phyloP scores from a whole-genome alignment of 2,329 filamentous ascomycete species.

The Fusarium zealandicum region DNA sequence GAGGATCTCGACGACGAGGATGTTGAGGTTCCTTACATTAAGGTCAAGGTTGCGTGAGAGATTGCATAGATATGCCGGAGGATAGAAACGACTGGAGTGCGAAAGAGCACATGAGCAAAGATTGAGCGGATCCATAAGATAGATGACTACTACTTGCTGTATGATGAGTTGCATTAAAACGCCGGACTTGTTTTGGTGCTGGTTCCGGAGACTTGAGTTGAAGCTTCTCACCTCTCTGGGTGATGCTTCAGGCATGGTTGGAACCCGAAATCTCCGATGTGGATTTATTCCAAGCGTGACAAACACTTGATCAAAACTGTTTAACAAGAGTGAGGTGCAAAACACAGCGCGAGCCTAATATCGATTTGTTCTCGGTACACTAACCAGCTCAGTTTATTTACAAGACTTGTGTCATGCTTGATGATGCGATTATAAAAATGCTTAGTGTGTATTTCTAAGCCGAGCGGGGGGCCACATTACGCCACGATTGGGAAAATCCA shows the following conservation, averaged over 20 bases:
- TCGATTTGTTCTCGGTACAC: too few species aligned
- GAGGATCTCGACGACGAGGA: slow-evolving; percentile 91
- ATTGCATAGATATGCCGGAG: slow-evolving; percentile 12
- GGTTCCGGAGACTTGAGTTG: too few species aligned
- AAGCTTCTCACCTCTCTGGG: too few species aligned
- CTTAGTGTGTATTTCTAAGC: slow-evolving; percentile 29
- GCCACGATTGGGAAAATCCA: slow-evolving; percentile 38
- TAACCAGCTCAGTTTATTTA: background rate
- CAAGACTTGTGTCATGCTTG: slow-evolving; percentile 27
- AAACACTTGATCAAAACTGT: too few species aligned
- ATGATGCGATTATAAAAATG: slow-evolving; percentile 33
- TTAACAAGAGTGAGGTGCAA: too few species aligned
- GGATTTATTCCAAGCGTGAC: too few species aligned
- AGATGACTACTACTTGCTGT: slow-evolving; percentile 26
- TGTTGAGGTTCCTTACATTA: slow-evolving; percentile 96
- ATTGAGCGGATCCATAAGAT: slow-evolving; percentile 26
- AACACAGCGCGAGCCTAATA: too few species aligned
- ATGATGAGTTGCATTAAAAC: background rate
- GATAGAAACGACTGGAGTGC: slow-evolving; percentile 21
- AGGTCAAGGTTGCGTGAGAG: slow-evolving; percentile 70
- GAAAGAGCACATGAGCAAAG: slow-evolving; percentile 26
- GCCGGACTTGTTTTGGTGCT: too few species aligned
- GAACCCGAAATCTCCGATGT: too few species aligned
- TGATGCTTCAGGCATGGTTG: too few species aligned
- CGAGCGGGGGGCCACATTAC: slow-evolving; percentile 37